Base-by-base conservation (phyloP, 306 rosid species). In the Cucurbita ficifolia region DNA sequence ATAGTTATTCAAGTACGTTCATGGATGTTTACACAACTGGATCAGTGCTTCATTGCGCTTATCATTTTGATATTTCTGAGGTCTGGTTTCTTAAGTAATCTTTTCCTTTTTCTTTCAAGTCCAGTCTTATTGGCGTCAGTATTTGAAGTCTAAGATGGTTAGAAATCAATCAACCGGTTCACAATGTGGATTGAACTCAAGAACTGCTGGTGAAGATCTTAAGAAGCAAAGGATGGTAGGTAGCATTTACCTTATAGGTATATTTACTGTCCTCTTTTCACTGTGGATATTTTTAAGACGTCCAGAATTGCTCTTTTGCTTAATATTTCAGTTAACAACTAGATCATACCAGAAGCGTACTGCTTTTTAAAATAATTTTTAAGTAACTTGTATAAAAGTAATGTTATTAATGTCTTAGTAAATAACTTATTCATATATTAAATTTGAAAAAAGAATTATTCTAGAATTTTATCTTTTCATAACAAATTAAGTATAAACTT, bases 1-100 rank as follows among this genome's bases (percentile, higher is more conserved):
- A 67, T 63, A 69, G 59, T 22, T 63, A 77, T 85, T 78, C 94
- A 87, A 92, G 97, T 93, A 78, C 83, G 75, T 74, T 56, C 53
- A 49, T 76, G 73, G 68, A n/a, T 60, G 46, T 48, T 76, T 42
- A 74, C 46, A 69, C 24, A 24, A 69, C 8, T 49, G 45, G 45
- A 7, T 69, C 43, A 16, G 49, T 69, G 22, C 12, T 24, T 69
- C 74, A 29, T 40, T 61, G 8, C 21, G n/a, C 36, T 50, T 29
- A 55, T 80, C 49, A 73, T 39, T 40, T 14, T 57, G 38, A 11
- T 55, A 38, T 21, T 40, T 70, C 46, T 46, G 45, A 22, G 19
- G 22, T 33, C 51, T n/a, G 50, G 38, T 48, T 49, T 73, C 43
- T 49, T 12, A 39, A 68, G 19, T 68, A 22, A 43, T 21, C n/a